phyloP scores from a whole-genome alignment of 2,329 filamentous ascomycete genomes.

The Sporothrix brunneoviolacea region DNA sequence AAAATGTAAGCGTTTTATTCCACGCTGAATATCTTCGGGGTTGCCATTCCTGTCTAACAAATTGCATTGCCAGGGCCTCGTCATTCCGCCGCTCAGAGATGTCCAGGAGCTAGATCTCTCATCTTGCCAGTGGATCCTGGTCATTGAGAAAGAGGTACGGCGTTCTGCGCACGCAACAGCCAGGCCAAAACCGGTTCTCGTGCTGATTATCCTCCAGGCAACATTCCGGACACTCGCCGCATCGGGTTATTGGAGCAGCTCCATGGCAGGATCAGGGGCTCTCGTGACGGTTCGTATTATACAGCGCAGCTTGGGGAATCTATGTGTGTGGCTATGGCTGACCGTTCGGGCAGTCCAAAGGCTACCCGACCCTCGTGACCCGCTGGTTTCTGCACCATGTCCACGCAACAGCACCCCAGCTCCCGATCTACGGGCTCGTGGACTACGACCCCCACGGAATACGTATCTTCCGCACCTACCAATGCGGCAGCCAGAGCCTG shows the following conservation, averaged over 20 bases:
- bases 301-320: too few relatives aligned
- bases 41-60: too few relatives aligned
- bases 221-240: slow-evolving; percentile 62
- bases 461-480: slow-evolving; percentile 67
- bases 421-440: slow-evolving; percentile 58
- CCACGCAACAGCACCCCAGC: slow-evolving; percentile 36
- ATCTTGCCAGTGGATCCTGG: slow-evolving; percentile 55
- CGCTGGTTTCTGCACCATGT: slow-evolving; percentile 56
- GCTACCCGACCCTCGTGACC: slow-evolving; percentile 71
- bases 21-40: neutral
- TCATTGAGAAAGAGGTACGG: slow-evolving; percentile 73
- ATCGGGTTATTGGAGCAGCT: slow-evolving; percentile 47
- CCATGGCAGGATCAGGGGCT: slow-evolving; percentile 49
- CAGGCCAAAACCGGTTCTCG: too few relatives aligned
- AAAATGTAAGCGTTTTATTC: slow-evolving; percentile 9
- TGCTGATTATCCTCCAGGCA: slow-evolving; percentile 45
- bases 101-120: slow-evolving; percentile 45
- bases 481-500: slow-evolving; percentile 57
- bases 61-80: slow-evolving; percentile 45
- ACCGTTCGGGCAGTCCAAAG: slow-evolving; percentile 57
- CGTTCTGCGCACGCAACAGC: too few relatives aligned
- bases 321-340: too few relatives aligned
- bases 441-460: slow-evolving; percentile 75
- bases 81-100: slow-evolving; percentile 50
- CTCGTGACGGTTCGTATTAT: slow-evolving; percentile 60